Base-by-base conservation (phyloP, 345 rosid genomes). In the Erucastrum elatum region DNA sequence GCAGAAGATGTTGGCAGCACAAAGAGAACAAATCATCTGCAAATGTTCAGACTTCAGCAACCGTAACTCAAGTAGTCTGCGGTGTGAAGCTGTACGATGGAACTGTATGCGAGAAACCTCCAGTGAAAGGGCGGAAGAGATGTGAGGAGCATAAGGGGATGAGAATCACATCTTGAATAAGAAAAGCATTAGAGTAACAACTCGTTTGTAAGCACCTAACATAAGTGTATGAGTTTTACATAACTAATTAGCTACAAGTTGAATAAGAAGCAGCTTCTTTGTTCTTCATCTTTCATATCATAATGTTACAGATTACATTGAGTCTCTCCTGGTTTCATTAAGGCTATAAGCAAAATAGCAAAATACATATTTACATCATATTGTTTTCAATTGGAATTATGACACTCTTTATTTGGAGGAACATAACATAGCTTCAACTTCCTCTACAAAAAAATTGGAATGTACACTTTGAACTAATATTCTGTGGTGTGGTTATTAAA, bases 1-100 rank as follows among this genome's bases (percentile, higher is more conserved):
- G 71, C 66, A 74, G 6, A 79, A 74, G 78, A 74, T 79, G 83
- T 64, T 80, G 83, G 83, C 83, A 80, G 53, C 83, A 75, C 72
- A 70, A 80, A 64, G 75, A 21, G 68, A 69, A 29, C 10, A 26
- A 10, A 68, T 68, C 79, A 64, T 53, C 82, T 4, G 67, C 37
- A 56, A 69, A 70, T 64, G 71, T 70, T 64, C 67, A 63, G 71
- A 3, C 46, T 8, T 31, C 79, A 60, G 53, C 55, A 55, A 69
- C 75, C 2, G 27, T 1, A 17, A 49, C 61, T 68, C 78, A 35
- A 49, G 66, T 51, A 16, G 49, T 39, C 10, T 82, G 87, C 15
- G 86, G 83, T 1, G 80, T 79, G 59, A 56, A 53, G 37, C 81
- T 85, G 39, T 53, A 53, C 39, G 41, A 74, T 46, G 82, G 85